phyloP scores from a whole-genome alignment of 176 grass and related monocot species.

The Phoenix dactylifera region DNA sequence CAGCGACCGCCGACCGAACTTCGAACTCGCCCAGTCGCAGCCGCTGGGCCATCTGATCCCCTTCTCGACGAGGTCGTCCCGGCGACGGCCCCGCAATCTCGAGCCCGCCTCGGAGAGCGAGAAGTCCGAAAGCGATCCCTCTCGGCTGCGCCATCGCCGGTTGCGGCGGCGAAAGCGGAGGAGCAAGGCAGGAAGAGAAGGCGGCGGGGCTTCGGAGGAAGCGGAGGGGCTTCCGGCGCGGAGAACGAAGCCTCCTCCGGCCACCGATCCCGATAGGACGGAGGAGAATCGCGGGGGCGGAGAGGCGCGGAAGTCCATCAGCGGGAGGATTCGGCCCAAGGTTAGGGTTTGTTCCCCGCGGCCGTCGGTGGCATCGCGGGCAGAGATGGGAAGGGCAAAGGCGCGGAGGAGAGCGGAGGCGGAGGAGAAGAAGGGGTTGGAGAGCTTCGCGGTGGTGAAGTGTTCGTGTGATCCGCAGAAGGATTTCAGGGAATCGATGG shows the following conservation, averaged over 20 bases:
- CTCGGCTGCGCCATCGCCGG: background rate
- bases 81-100: background rate
- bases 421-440: slow-evolving; percentile 9
- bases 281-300: too few species aligned
- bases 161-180: background rate
- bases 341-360: slow-evolving; percentile 1
- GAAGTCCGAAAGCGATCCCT: background rate
- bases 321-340: slow-evolving; percentile 12
- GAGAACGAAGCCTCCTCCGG: too few species aligned
- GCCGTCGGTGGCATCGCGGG: background rate
- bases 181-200: background rate
- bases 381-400: background rate
- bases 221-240: background rate
- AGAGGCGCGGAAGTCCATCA: slow-evolving; percentile 2
- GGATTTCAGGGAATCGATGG: slow-evolving; percentile 21
- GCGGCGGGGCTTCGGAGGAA: background rate
- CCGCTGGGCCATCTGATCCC: slow-evolving; percentile 16
- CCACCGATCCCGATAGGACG: too few species aligned
- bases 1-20: too few species aligned
- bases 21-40: too few species aligned
- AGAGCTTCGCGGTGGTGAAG: slow-evolving; percentile 15
- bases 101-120: slow-evolving; percentile 6
- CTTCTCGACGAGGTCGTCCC: slow-evolving; percentile 3
- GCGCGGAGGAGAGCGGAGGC: background rate
- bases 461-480: slow-evolving; percentile 10